Conservation (phyloP, 2,329 filamentous ascomycete species). For the Aspergillus phoenicis region DNA sequence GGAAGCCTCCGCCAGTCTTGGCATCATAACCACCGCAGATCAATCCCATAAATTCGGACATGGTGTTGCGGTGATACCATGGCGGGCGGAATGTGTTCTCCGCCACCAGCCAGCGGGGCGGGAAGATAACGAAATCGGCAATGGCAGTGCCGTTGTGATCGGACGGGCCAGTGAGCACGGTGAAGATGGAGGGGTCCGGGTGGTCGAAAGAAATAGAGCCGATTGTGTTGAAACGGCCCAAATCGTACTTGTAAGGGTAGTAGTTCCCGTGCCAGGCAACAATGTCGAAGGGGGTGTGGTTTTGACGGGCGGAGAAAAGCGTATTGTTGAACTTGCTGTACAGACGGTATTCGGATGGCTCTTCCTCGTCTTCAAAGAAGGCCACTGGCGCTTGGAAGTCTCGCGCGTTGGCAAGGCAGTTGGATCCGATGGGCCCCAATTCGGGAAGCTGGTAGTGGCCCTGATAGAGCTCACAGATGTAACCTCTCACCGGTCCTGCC, state of each 20-base stretch:
- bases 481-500: conserved; percentile 66
- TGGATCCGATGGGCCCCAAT: conserved; percentile 72
- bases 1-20: conserved; percentile 59
- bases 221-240: conserved; percentile 74
- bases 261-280: conserved; percentile 82
- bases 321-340: conserved; percentile 68
- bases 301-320: conserved; percentile 66
- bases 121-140: conserved; percentile 67
- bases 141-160: conserved; percentile 63
- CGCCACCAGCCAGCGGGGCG: conserved; percentile 64
- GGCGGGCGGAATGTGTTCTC: conserved; percentile 63
- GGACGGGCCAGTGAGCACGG: conserved; percentile 62
- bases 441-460: conserved; percentile 72
- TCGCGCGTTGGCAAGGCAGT: conserved; percentile 71
- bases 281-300: conserved; percentile 75
- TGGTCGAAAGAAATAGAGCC: conserved; percentile 75
- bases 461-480: conserved; percentile 74
- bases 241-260: conserved; percentile 79
- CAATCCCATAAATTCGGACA: conserved; percentile 68
- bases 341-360: conserved; percentile 55
- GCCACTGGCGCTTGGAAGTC: conserved; percentile 77
- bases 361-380: conserved; percentile 63
- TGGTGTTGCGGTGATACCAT: conserved; percentile 67
- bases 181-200: conserved; percentile 77
- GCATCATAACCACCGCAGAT: conserved; percentile 65